Evolutionary conservation across 345 rosid species (phyloP), one percentile per base, ranked within the genome.

Genomic region (Laguncularia racemosa): DNA sequence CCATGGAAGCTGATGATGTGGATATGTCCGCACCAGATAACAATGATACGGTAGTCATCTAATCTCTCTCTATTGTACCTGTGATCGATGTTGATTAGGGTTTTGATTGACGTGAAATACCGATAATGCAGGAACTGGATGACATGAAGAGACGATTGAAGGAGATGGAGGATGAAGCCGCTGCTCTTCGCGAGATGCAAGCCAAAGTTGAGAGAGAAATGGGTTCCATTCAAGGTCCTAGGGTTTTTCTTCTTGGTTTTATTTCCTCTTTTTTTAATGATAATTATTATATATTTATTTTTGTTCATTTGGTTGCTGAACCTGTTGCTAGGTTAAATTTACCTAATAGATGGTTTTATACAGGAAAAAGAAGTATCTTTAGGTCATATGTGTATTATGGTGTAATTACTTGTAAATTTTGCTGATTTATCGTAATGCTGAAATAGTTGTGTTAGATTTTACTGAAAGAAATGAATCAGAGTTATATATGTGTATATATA

Each of bases 161-260:
- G 72, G 86, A 78, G 70, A 81, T 81, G 81, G 86, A 81, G 58
- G 86, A 73, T 14, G 81, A 78, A 56, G 80, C 84, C 1, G 73
- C 80, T 58, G 82, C 87, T 57, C 75, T 81, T 12, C 76, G 71
- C 43, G 81, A 78, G 68, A 78, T 81, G 87, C 84, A 78, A 33
- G 73, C 84, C 65, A 78, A 81, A 50, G 81, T 74, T 58, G 74
- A 71, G 77, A 71, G 65, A 55, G 87, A 81, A 64, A 76, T 81
- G 81, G 76, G 67, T 48, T 70, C 78, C 17, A 68, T 47, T 0
- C 80, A 63, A 69, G 87, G 84, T 78, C 14, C 19, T 78, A 63
- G 67, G 87, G 84, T 78, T 14, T 18, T 8, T n/a, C 18, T 2
- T 53, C 38, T 38, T 50, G 46, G 14, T 20, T 11, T 45, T 21